These are phyloP conservation scores for Penicillium odoratum DNA, from an alignment of 495 filamentous ascomycete species.

Conservation along the genomic window DNA sequence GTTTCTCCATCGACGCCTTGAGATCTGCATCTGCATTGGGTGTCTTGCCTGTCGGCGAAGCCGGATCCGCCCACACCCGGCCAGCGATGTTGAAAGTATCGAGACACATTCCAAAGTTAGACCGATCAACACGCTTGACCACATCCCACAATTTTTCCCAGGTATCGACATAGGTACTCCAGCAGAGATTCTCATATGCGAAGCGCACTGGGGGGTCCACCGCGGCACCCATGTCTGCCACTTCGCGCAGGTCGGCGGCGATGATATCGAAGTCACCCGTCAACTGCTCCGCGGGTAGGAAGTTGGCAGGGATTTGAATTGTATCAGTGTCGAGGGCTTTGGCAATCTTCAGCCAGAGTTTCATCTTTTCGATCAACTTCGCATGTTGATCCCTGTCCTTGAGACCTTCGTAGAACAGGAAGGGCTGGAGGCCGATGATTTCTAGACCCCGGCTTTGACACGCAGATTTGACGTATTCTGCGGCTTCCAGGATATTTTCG, in stretches of 20 bases:
- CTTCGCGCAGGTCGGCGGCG: constrained; percentile 59
- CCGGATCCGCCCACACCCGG: constrained; percentile 66
- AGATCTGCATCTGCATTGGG: constrained; percentile 58
- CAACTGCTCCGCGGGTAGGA: constrained; percentile 53
- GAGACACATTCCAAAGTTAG: constrained; percentile 71
- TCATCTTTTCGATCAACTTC: constrained; percentile 55
- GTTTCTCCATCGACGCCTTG: constrained; percentile 51
- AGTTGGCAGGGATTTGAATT: constrained; percentile 68
- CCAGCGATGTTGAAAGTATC: constrained; percentile 78
- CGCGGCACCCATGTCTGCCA: constrained; percentile 32
- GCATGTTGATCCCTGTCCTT: constrained; percentile 57
- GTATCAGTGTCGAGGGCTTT: constrained; percentile 59
- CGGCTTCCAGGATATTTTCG: constrained; percentile 55
- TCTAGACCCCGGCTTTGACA: constrained; percentile 23
- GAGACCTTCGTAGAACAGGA: constrained; percentile 70
- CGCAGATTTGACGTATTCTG: constrained; percentile 30
- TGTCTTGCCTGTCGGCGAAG: constrained; percentile 49
- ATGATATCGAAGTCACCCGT: constrained; percentile 56
- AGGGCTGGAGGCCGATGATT: constrained; percentile 65
- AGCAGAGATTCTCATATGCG: constrained; percentile 68
- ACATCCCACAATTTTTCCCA: constrained; percentile 69
- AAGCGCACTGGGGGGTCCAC: constrained; percentile 55
- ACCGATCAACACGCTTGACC: constrained; percentile 58
- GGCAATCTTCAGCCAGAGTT: constrained; percentile 62
- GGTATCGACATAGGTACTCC: constrained; percentile 62